phyloP scores from a whole-genome alignment of 2,329 filamentous ascomycete species.

The Arthrocladium fulminans region DNA sequence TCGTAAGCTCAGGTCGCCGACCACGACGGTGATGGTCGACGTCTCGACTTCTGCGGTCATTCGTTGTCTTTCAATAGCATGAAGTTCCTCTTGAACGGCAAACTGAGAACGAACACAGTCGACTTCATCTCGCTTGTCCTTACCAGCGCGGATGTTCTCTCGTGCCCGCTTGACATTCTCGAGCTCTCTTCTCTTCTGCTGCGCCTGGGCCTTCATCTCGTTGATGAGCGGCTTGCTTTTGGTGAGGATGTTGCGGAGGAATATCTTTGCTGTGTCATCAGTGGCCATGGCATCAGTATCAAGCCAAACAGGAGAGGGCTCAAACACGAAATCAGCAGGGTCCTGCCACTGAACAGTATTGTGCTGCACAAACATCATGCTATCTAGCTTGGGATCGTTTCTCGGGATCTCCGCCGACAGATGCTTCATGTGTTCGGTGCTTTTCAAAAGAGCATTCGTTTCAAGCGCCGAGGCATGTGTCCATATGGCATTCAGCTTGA shows the following conservation, averaged over 20 bases:
- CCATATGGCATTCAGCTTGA: conserved; percentile 81
- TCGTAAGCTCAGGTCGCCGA: conserved; percentile 85
- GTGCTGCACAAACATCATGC: conserved; percentile 95
- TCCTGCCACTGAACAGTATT: conserved; percentile 78
- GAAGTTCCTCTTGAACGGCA: conserved; percentile 70
- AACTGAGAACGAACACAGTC: conserved; percentile 78
- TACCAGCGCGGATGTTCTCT: conserved; percentile 69
- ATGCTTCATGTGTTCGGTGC: conserved; percentile 61
- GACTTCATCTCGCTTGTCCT: conserved; percentile 81
- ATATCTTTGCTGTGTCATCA: conserved; percentile 81
- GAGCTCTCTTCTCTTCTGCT: conserved; percentile 78
- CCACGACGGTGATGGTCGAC: conserved; percentile 78
- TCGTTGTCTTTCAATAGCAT: conserved; percentile 73
- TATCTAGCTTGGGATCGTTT: conserved; percentile 82
- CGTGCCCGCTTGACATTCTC: conserved; percentile 66
- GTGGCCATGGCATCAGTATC: conserved; percentile 81
- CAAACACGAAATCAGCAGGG: conserved; percentile 74
- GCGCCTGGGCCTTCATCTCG: conserved; percentile 71
- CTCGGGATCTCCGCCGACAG: conserved; percentile 73
- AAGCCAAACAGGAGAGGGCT: conserved; percentile 94
- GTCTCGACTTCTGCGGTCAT: conserved; percentile 89
- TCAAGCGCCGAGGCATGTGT: conserved; percentile 70
- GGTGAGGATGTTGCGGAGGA: conserved; percentile 78
- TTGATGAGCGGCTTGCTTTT: conserved; percentile 81
- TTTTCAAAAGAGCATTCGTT: conserved; percentile 64